Evolutionary conservation across 352 stramenopile genomes (phyloP), one percentile per base, ranked within the genome.

Genomic region (Phytophthora tubulina): DNA sequence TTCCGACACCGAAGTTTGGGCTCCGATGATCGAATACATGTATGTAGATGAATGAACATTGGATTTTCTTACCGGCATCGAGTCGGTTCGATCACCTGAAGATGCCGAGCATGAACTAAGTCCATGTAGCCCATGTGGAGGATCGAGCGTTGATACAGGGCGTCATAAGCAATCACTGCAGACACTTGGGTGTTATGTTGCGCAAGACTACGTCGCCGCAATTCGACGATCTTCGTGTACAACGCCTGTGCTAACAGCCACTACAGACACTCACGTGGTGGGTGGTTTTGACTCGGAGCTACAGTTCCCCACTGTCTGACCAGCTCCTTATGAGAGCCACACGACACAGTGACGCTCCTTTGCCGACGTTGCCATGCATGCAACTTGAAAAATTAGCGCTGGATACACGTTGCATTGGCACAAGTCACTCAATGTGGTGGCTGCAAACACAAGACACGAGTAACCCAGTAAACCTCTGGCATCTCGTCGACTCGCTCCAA

Each of bases 61-160:
- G 56, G 66, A 71, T 74, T 71, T 78, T 78, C 70, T 74, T 74
- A 74, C 58, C 65, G 53, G 44, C 17, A 46, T 67, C 46, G 46
- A 78, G 65, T 63, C 64, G 59, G 65, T 78, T 74, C 59, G 46
- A 74, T 58, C 70, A 78, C 44, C 65, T 74, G 70, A 78, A 74
- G 65, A 57, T 64, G 50, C 46, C 53, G 56, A 62, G 14, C 13
- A 50, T 35, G 38, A 72, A 41, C 46, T 21, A 15, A 55, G 33
- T 27, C 21, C 21, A 27, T 27, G 21, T 10, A 13, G 13, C 31
- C 41, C 39, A 15, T 27, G 30, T 52, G 15, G 30, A 53, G 10
- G 35, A 35, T 54, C 33, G 39, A 54, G 49, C 36, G 51, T 69
- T 64, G 56, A 75, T 76, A 67, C 67, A 52, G 62, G 62, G 42